Evolutionary conservation across 176 grass and related monocot species (phyloP).

Genomic region (Rhynchospora tenuis): DNA sequence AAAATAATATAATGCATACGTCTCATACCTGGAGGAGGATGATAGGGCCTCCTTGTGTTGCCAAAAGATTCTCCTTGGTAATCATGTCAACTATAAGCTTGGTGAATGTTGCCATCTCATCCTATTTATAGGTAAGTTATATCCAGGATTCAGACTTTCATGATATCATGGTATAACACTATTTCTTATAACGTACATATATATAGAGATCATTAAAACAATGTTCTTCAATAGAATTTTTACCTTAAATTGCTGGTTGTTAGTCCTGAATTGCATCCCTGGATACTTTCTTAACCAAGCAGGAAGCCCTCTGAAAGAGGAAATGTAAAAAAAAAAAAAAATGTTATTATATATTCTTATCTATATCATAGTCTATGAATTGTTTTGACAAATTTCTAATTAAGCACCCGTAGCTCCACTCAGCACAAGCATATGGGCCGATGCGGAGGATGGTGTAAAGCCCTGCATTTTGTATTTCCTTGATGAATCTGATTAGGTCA

Average conservation of each 20-base stretch:
- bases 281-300: constrained; percentile 50
- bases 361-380: not conserved
- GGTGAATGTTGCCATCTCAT: constrained; percentile 56
- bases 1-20: not conserved
- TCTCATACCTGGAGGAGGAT: constrained; percentile 45
- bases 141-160: not conserved
- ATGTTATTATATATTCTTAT: constrained; percentile 10
- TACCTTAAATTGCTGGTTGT: constrained; percentile 55
- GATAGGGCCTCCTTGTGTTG: constrained; percentile 53
- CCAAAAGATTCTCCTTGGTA: constrained; percentile 36
- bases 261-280: constrained; percentile 43
- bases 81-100: constrained; percentile 53
- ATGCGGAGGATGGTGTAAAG: constrained; percentile 39
- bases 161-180: not conserved
- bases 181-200: not conserved
- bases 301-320: constrained; percentile 37
- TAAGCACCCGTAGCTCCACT: constrained; percentile 47
- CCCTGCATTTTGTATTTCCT: constrained; percentile 49
- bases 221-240: not conserved
- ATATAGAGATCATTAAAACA: not conserved
- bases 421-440: constrained; percentile 45
- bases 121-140: constrained; percentile 19
- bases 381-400: not conserved
- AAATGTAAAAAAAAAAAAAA: not conserved
- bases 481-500: constrained; percentile 46